Evolutionary conservation across 2,329 filamentous ascomycete genomes (phyloP), one percentile per base, ranked within the genome.

Genomic region (Colletotrichum kahawae): DNA sequence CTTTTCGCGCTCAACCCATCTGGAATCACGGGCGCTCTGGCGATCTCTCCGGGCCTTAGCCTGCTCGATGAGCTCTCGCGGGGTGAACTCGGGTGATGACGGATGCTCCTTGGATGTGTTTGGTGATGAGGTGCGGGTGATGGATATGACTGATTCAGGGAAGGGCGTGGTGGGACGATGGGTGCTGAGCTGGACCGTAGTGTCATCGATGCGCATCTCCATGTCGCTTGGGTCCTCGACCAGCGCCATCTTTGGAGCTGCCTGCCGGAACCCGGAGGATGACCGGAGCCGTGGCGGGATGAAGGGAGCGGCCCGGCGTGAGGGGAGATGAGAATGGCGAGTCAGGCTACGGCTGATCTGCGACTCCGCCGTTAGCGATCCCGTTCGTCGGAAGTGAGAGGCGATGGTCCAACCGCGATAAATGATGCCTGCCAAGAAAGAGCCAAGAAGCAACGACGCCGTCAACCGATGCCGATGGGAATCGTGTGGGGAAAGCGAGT

Each of bases 201-300:
- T 29, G 7, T 67, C 48, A 9, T 67, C 69, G 10, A 67, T 51
- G 18, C 59, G 62, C 69, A 67, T 71, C 29, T 71, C 51, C 27
- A 38, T 6, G 18, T 71, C 51, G n/a, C 48, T 9, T 21, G 24
- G 54, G 7, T 51, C 62, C n/a, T 38, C 62, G 1, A 64, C 13
- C n/a, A 33, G 6, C 12, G 29, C 69, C 69, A 67, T 71, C n/a
- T 60, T n/a, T 14, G 27, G 18, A 14, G 3, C 10, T 34, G 24
- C 14, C n/a, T 33, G 12, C 13, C 8, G 2, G 7, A 21, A 1
- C 1, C 33, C 31, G 57, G 57, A 16, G 0, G 31, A 8, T 24
- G 31, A 3, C 12, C 57, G 57, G 2, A 14, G 27, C 57, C 18
- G 31, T 60, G 21, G 2, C n/a, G 57, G n/a, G 57, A 34, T 31